phyloP scores from a whole-genome alignment of 495 filamentous ascomycete species.

The Lophium mytilinum region DNA sequence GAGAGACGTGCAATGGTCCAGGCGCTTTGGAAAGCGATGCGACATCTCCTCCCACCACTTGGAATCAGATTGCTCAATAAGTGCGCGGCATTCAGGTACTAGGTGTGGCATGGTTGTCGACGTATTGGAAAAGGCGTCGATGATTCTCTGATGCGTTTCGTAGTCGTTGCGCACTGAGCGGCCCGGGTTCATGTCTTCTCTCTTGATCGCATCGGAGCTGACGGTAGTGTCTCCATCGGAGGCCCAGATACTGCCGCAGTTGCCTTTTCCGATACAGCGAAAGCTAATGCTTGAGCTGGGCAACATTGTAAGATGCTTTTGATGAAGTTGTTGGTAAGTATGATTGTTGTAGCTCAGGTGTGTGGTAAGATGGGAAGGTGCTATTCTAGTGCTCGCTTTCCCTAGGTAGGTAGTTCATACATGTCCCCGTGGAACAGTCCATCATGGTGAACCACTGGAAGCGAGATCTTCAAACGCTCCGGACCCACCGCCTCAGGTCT shows the following conservation, averaged over 20 bases:
- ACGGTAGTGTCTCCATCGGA: neutral
- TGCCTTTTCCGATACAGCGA: slow-evolving; percentile 19
- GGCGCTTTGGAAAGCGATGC: slow-evolving; percentile 5
- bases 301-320: no score
- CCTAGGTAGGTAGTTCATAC: no score
- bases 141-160: slow-evolving; percentile 11
- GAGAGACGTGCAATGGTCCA: slow-evolving; percentile 9
- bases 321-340: no score
- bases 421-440: no score
- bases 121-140: neutral
- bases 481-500: no score
- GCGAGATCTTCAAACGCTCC: no score
- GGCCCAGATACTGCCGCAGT: slow-evolving; percentile 22
- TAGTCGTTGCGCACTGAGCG: slow-evolving; percentile 20
- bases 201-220: slow-evolving; percentile 2
- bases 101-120: neutral
- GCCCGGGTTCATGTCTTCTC: slow-evolving; percentile 20
- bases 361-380: no score
- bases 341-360: no score
- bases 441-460: no score
- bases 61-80: slow-evolving; percentile 8
- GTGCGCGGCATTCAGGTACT: slow-evolving; percentile 2
- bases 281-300: neutral
- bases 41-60: slow-evolving; percentile 2
- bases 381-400: no score